Evolutionary conservation across 176 grass and related monocot genomes (phyloP).

Genomic region (Typha latifolia): DNA sequence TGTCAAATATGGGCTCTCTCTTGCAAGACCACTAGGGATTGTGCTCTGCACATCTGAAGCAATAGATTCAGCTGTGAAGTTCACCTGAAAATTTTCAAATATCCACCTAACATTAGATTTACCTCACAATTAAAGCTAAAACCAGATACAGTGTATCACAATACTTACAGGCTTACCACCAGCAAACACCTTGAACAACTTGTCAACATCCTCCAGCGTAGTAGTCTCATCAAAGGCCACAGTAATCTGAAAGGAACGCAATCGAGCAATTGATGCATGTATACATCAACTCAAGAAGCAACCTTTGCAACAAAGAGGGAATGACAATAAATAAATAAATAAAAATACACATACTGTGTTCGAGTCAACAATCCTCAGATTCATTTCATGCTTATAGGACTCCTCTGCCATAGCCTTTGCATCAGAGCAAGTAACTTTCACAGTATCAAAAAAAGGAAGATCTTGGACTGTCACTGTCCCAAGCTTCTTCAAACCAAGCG

Average conservation of each 20-base stretch:
- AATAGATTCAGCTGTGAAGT: conserved; percentile 83
- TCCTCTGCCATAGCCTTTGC: conserved; percentile 59
- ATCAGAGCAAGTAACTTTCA: conserved; percentile 73
- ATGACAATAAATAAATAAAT: not conserved
- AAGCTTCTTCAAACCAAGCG: conserved; percentile 78
- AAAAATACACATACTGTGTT: conserved; percentile 42
- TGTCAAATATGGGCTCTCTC: conserved; percentile 75
- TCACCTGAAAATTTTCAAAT: conserved; percentile 43
- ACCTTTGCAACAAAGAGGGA: conserved; percentile 4
- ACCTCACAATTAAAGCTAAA: not conserved
- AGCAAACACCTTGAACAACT: conserved; percentile 86
- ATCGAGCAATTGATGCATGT: not conserved
- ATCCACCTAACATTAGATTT: not conserved
- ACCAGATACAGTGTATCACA: not conserved
- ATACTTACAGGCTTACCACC: conserved; percentile 80
- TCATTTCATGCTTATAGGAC: conserved; percentile 85
- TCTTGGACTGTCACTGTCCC: conserved; percentile 85
- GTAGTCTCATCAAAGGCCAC: conserved; percentile 92
- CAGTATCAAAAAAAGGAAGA: conserved; percentile 90
- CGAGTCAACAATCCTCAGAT: conserved; percentile 66
- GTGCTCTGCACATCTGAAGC: conserved; percentile 60
- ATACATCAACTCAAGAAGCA: not conserved
- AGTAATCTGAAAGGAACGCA: conserved; percentile 47
- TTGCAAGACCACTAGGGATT: conserved; percentile 57
- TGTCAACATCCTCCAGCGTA: conserved; percentile 89